phyloP scores from a whole-genome alignment of 169 alveolate species.

The Cyclospora cayetanensis region DNA sequence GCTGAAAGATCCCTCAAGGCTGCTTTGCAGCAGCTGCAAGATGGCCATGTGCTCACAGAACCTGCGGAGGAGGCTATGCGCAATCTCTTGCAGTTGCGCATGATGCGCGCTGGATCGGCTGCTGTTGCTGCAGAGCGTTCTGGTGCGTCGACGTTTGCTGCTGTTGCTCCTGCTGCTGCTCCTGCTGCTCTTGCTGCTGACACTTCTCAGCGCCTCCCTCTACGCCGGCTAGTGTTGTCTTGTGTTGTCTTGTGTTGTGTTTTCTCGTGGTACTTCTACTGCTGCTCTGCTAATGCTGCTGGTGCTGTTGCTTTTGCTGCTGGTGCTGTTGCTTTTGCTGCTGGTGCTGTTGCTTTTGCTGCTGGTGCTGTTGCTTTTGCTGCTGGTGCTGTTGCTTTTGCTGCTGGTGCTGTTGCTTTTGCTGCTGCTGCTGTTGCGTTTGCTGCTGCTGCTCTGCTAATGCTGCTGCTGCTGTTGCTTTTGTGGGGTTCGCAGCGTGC shows the following conservation, averaged over 20 bases:
- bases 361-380: neutral
- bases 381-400: neutral
- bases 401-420: neutral
- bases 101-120: neutral
- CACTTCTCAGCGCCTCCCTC: too few relatives aligned
- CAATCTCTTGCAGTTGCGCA: neutral
- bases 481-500: constrained; percentile 15
- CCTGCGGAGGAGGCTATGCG: neutral
- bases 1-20: neutral
- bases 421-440: neutral
- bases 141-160: neutral
- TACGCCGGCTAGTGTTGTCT: too few relatives aligned
- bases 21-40: constrained; percentile 26
- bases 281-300: neutral
- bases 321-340: neutral
- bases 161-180: neutral
- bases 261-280: too few relatives aligned
- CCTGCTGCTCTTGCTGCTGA: neutral
- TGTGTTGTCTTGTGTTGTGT: too few relatives aligned
- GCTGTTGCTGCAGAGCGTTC: constrained; percentile 5
- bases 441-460: neutral
- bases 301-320: neutral
- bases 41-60: neutral
- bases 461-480: neutral
- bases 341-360: neutral